phyloP scores from a whole-genome alignment of 441 rosid species.

The Hura crepitans region DNA sequence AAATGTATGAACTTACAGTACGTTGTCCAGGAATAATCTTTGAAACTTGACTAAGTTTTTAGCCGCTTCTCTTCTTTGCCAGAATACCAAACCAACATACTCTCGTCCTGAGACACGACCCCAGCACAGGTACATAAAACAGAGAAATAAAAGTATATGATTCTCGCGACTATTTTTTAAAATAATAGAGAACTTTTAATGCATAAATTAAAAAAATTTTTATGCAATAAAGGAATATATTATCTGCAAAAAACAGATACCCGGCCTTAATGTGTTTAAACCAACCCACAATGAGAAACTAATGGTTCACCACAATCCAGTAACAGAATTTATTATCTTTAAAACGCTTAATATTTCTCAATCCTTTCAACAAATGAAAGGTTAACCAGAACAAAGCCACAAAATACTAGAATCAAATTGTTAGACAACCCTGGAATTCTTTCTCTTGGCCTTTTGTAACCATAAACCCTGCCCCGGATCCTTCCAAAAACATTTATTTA shows the following conservation, averaged over 20 bases:
- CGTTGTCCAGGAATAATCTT: conserved; percentile 88
- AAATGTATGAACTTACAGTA: conserved; percentile 55
- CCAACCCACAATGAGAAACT: neutral
- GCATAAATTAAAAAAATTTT: neutral
- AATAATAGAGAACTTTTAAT: neutral
- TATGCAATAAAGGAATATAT: neutral
- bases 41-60: conserved; percentile 58
- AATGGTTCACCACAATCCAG: neutral
- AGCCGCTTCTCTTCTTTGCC: conserved; percentile 69
- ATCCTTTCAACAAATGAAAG: neutral
- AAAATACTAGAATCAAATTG: neutral
- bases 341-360: neutral
- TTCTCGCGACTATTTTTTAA: neutral
- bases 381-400: neutral
- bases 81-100: conserved; percentile 76
- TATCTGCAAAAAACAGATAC: neutral
- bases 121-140: conserved; percentile 14
- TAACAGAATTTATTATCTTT: neutral
- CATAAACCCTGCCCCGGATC: neutral
- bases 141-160: conserved; percentile 4
- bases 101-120: conserved; percentile 55
- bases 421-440: neutral
- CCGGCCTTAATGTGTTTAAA: neutral
- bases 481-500: neutral
- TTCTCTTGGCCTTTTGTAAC: neutral